Percentiles rank a stretch among this genome's conserved stretches.
Evolutionary conservation across 305 asterid genomes (phyloP).

Genomic region (Lippia alba): DNA sequence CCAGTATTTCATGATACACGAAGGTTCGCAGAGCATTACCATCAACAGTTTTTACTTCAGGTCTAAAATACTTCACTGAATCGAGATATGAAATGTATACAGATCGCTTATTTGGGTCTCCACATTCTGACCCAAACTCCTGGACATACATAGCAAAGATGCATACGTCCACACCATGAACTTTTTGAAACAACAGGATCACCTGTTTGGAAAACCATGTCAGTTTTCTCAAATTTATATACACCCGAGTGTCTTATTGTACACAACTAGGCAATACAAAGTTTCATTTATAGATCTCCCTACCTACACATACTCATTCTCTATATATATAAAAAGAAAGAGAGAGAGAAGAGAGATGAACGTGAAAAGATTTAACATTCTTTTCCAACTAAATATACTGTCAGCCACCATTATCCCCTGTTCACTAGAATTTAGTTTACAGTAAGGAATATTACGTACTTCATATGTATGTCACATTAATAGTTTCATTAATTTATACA

Average conservation of each 20-base stretch:
- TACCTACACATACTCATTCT: slow-evolving; percentile 1
- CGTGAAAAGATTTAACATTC: no score
- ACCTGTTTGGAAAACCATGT: slow-evolving; percentile 50
- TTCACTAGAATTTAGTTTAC: not conserved
- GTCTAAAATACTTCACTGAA: slow-evolving; percentile 77
- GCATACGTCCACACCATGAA: slow-evolving; percentile 74
- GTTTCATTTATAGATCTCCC: not conserved
- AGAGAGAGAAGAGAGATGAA: not conserved
- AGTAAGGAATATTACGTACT: not conserved
- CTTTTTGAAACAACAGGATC: slow-evolving; percentile 74
- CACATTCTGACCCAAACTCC: slow-evolving; percentile 83
- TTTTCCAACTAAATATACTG: not conserved
- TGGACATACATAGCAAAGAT: slow-evolving; percentile 78
- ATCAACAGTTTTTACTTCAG: slow-evolving; percentile 56
- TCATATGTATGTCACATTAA: not conserved
- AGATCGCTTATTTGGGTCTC: slow-evolving; percentile 67
- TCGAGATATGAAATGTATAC: slow-evolving; percentile 81
- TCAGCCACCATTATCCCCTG: slow-evolving; percentile 5
- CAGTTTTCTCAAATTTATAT: slow-evolving; percentile 1
- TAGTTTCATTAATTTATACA: not conserved
- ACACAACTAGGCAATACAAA: not conserved
- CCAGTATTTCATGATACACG: slow-evolving; percentile 81
- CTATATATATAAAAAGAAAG: not conserved
- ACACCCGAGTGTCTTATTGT: not conserved
- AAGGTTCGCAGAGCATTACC: slow-evolving; percentile 79